A percentile compares a stretch with the other conserved stretches of the same genome.
These are phyloP conservation scores for Blastobotrys americana DNA, from an alignment of 805 yeast species.

Conservation along the genomic window DNA sequence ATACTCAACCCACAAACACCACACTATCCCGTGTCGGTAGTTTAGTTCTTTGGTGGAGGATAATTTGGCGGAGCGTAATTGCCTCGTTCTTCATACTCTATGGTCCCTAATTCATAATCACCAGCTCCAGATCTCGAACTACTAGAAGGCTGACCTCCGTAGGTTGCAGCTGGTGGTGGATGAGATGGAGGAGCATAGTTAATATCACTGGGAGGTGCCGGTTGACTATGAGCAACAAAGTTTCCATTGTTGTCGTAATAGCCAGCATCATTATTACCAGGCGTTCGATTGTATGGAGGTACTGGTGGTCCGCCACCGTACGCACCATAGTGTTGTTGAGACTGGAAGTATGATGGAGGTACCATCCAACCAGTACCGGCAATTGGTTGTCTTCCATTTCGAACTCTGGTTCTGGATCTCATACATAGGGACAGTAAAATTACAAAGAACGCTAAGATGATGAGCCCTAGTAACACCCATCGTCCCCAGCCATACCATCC, in stretches of 20 bases:
- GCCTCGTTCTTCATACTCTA: constrained; percentile 7
- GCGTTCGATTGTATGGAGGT: constrained; percentile 30
- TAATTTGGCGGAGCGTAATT: constrained; percentile 13
- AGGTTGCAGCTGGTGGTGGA: constrained; percentile 11
- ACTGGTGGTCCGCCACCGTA: constrained; percentile 21
- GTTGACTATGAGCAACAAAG: constrained; percentile 16
- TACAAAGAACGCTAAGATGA: constrained; percentile 21
- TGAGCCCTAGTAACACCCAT: constrained; percentile 29
- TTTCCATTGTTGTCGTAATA: constrained; percentile 60
- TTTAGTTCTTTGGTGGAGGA: constrained; percentile 12
- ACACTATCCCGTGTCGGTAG: no score
- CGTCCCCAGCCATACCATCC: constrained; percentile 32
- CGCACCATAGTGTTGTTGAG: constrained; percentile 50
- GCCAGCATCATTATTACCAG: constrained; percentile 53
- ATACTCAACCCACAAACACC: no score
- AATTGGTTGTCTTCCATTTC: constrained; percentile 47
- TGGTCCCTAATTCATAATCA: not conserved
- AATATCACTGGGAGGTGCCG: constrained; percentile 1
- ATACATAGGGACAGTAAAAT: constrained; percentile 22
- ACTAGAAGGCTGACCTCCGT: constrained; percentile 1
- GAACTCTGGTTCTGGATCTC: constrained; percentile 23
- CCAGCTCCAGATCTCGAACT: not conserved
- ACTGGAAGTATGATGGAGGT: constrained; percentile 60
- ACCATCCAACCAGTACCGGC: constrained; percentile 81
- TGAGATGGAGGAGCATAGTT: constrained; percentile 14